Percentiles rank a stretch among this genome's conserved stretches.
phyloP scores from a whole-genome alignment of 192 early-diverging fungal genomes.

The Coemansia sp. region DNA sequence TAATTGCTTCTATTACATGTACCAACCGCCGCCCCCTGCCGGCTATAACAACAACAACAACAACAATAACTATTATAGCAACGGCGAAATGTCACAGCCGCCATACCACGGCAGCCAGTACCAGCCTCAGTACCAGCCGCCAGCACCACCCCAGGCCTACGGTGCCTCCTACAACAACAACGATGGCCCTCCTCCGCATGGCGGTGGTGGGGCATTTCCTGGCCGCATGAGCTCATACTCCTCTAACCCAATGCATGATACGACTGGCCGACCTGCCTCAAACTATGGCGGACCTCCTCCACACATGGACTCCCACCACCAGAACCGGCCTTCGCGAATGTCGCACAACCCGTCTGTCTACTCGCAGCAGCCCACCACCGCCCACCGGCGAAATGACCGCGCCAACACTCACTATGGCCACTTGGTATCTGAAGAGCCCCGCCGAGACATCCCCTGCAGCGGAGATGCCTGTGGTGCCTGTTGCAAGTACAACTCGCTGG shows the following conservation, averaged over 20 bases:
- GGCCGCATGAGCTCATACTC: conserved; percentile 12
- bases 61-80: neutral
- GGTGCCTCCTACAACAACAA: conserved; percentile 4
- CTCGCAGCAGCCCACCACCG: conserved; percentile 10
- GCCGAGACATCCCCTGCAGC: conserved; percentile 29
- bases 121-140: conserved; percentile 8
- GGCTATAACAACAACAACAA: neutral
- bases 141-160: conserved; percentile 4
- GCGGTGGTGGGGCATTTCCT: neutral
- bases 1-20: neutral
- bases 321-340: conserved; percentile 9
- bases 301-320: conserved; percentile 9
- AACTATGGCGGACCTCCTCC: conserved; percentile 15
- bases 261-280: conserved; percentile 3
- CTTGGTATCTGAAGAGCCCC: conserved; percentile 34
- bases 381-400: conserved; percentile 8
- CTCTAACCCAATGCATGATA: conserved; percentile 6
- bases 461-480: conserved; percentile 47
- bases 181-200: neutral
- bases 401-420: conserved; percentile 44
- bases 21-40: neutral
- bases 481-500: conserved; percentile 52
- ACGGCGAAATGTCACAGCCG: conserved; percentile 7
- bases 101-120: conserved; percentile 9
- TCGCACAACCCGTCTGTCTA: conserved; percentile 4